phyloP scores from a whole-genome alignment of 371 early-diverging fungal species.

The Smittium mucronatum region DNA sequence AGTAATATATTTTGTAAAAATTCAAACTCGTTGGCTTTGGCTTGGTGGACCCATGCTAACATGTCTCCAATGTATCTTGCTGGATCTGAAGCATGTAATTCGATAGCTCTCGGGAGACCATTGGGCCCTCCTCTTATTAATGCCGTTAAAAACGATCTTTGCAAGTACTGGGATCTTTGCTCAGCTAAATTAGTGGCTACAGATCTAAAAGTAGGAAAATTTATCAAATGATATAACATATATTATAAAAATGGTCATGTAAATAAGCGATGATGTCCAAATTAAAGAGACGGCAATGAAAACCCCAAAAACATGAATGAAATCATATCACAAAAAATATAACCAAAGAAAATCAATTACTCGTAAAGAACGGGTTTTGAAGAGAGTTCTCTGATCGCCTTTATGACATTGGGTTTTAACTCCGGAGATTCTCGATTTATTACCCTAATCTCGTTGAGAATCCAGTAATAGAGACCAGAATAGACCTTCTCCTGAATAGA shows the following conservation, averaged over 20 bases:
- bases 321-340: too few relatives aligned
- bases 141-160: constrained; percentile 60
- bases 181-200: constrained; percentile 59
- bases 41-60: constrained; percentile 92
- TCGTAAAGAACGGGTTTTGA: constrained; percentile 2
- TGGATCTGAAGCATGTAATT: constrained; percentile 82
- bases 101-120: constrained; percentile 78
- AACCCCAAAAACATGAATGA: too few relatives aligned
- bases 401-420: background rate
- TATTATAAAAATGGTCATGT: background rate
- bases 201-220: constrained; percentile 29
- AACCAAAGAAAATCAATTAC: constrained; percentile 1
- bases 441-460: background rate
- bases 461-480: background rate
- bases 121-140: constrained; percentile 74
- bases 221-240: constrained; percentile 3
- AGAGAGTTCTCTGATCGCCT: background rate
- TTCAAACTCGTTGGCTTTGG: constrained; percentile 74
- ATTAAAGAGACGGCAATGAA: too few relatives aligned
- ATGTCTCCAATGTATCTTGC: constrained; percentile 84
- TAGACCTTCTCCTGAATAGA: constrained; percentile 1
- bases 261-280: background rate
- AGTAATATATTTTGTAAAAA: constrained; percentile 63
- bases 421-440: background rate
- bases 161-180: constrained; percentile 54